Evolutionary conservation across 805 yeast species (phyloP), one percentile per base, ranked within the genome.

Genomic region (Candida fluviatilis): DNA sequence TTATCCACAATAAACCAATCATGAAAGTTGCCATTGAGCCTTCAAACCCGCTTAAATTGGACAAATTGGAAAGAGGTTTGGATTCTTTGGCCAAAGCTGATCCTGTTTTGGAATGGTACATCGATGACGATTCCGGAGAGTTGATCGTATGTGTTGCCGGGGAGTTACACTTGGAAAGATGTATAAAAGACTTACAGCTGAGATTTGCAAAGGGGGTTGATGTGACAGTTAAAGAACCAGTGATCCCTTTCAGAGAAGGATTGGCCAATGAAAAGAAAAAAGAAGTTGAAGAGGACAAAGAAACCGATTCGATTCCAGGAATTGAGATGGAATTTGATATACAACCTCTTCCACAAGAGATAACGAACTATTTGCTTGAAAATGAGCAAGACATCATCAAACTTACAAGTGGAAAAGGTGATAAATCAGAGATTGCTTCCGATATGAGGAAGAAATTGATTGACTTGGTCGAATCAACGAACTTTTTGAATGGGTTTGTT

Each of bases 1-100:
- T 68, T 46, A 65, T 66, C 35, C 73, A 68, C 47, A 77, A 84
- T n/a, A 85, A 88, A 23, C 99, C 99, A 1, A 91, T 93, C 55
- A 87, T 93, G 49, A 79, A 89, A 47, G 96, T 93, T 23, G 97
- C 99, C 0, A 68, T 93, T n/a, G 99, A 93, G 56, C 96, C 99
- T 1, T 82, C 76, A 4, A 84, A 88, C 50, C 96, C 96, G 7
- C 73, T 82, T 35, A 81, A 88, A 49, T 76, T 89, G 72, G 80
- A 76, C 33, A 76, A 76, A 49, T 67, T 93, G 31, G 95, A 81
- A 36, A 70, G 71, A 19, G 99, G 99, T 0, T 68, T 93, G 42
- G 80, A 79, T 47, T 64, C 87, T 40, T 68, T 93, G 29, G 80
- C 90, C 38, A 82, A 81, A 48, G 91, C 97, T 0, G 99, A 93